A percentile compares a stretch with the other conserved stretches of the same genome.
phyloP scores from a whole-genome alignment of 257 asterid genomes.

The Thymus mandschuricus region DNA sequence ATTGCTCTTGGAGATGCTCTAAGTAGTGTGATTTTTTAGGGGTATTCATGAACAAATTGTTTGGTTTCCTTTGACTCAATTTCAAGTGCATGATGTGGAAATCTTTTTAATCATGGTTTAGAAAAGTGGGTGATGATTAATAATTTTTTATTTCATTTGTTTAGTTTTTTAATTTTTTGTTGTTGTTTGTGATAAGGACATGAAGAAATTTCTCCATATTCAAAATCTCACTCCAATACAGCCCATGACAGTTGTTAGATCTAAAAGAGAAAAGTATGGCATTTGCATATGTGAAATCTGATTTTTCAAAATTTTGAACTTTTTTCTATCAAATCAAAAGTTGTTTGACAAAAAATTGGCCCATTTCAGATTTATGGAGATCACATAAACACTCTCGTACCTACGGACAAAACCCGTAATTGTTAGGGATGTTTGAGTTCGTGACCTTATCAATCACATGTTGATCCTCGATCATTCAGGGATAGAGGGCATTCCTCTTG shows the following conservation, averaged over 20 bases:
- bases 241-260: slow-evolving; percentile 35
- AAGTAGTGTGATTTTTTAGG: too few relatives aligned
- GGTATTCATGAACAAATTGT: neutral
- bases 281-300: neutral
- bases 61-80: neutral
- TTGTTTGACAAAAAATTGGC: slow-evolving; percentile 5
- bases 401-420: too few relatives aligned
- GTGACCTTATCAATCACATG: too few relatives aligned
- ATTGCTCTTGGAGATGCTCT: neutral
- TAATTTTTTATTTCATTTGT: neutral
- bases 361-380: neutral
- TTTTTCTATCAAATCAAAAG: neutral
- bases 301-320: slow-evolving; percentile 26
- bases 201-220: neutral
- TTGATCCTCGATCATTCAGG: too few relatives aligned
- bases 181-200: slow-evolving; percentile 23
- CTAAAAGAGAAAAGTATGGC: neutral
- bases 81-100: slow-evolving; percentile 2
- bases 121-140: neutral
- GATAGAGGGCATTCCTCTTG: too few relatives aligned
- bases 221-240: slow-evolving; percentile 22
- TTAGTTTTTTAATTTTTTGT: neutral
- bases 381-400: too few relatives aligned
- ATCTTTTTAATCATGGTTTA: slow-evolving; percentile 3
- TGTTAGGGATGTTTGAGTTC: too few relatives aligned